These are phyloP conservation scores for Byssothecium circinans DNA, from an alignment of 2,329 filamentous ascomycete species.

Conservation along the genomic window DNA sequence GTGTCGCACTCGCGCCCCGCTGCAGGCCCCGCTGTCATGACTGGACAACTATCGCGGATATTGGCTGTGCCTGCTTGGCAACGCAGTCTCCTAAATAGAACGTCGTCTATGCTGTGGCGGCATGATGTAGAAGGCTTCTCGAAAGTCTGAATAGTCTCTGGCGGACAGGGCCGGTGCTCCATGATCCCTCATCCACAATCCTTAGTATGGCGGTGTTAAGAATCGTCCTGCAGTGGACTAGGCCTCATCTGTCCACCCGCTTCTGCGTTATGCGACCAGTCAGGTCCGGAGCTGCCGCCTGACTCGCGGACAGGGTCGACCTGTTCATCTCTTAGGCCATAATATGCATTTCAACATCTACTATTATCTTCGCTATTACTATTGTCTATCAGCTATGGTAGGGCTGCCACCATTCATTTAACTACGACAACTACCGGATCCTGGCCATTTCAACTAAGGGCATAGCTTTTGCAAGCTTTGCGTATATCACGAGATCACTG, in stretches of 20 bases:
- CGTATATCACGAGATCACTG: not conserved
- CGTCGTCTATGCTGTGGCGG: constrained; percentile 12
- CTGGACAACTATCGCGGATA: too few relatives aligned
- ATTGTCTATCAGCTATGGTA: constrained; percentile 19
- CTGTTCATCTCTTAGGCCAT: constrained; percentile 18
- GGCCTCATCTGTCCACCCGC: constrained; percentile 11
- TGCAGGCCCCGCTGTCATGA: constrained; percentile 15
- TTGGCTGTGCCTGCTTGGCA: constrained; percentile 21
- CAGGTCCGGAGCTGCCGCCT: constrained; percentile 18
- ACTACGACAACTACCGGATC: constrained; percentile 3
- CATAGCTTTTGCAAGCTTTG: not conserved
- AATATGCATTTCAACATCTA: constrained; percentile 15
- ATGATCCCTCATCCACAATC: constrained; percentile 26
- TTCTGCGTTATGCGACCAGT: constrained; percentile 23
- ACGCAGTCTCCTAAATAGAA: constrained; percentile 15
- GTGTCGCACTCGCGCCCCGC: constrained; percentile 2
- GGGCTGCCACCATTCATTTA: not conserved
- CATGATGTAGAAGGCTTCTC: constrained; percentile 31
- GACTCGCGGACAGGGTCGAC: constrained; percentile 19
- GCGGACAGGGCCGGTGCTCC: constrained; percentile 30
- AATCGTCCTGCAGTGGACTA: constrained; percentile 9
- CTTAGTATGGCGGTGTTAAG: constrained; percentile 24
- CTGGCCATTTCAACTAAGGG: not conserved
- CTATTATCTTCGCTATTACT: constrained; percentile 16
- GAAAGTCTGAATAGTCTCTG: constrained; percentile 23